Evolutionary conservation across 2,329 filamentous ascomycete species (phyloP), one percentile per base, ranked within the genome.

Genomic region (Neoascochyta sp.): DNA sequence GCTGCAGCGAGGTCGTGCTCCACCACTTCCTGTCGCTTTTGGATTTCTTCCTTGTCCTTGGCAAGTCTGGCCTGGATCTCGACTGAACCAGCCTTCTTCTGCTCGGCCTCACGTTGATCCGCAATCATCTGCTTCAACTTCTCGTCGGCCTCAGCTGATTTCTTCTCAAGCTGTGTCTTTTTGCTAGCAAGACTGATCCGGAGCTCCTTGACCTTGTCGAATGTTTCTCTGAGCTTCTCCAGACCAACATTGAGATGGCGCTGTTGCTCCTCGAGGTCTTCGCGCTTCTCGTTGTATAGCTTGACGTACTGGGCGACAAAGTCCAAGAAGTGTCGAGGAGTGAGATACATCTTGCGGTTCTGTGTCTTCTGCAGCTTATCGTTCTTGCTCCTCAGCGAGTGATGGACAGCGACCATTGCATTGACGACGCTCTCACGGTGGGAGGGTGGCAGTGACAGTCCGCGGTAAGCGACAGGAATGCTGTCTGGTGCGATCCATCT

Each of bases 251-350:
- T 98, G 41, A 99, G 74, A 75, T 99, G 92, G 16, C 92, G 84
- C 60, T 99, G 92, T 63, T 99, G 92, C 61, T 99, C 92, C 64
- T 99, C 92, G 1, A 99, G 76, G 57, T 98, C 92, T 62, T 96
- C 92, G 8, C 93, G 85, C 71, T 99, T 98, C 65, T 98, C 92
- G 42, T 89, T 94, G 68, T 96, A 96, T 5, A 99, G 74, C 63
- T 86, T 92, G 63, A 95, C 89, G 60, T 95, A 99, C 59, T 99
- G 92, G 21, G 88, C 86, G 36, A 98, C 90, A 54, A 98, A 98
- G 62, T 98, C 93, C 29, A 99, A 71, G 71, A 95, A 99, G 64
- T 99, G 92, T 24, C 92, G 82, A 24, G 92, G 92, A 8, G 93
- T 98, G 34, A 98, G 78, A 70, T 86, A 96, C 1, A 92, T 96